A percentile compares a stretch with the other conserved stretches of the same genome.
Evolutionary conservation across 2,329 filamentous ascomycete genomes (phyloP).

Genomic region (Setomelanomma holmii): DNA sequence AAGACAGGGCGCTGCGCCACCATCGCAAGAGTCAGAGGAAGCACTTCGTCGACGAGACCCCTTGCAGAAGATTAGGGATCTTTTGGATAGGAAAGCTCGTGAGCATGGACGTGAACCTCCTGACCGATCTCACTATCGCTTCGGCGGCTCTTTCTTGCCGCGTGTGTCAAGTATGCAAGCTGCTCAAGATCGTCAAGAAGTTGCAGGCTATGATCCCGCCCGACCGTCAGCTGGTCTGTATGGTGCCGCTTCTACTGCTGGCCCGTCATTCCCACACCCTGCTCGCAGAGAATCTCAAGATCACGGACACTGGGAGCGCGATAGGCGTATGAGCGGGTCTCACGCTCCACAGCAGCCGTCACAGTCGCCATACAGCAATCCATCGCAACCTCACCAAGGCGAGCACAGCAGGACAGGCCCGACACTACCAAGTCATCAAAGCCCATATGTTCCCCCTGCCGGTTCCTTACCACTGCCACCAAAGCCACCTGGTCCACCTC

Average conservation of each 20-base stretch:
- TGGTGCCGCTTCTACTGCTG: constrained; percentile 25
- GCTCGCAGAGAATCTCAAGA: constrained; percentile 36
- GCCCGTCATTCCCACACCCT: constrained; percentile 19
- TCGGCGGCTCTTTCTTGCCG: constrained; percentile 1
- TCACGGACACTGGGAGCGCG: constrained; percentile 35
- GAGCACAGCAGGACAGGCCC: constrained; percentile 29
- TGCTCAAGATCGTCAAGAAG: constrained; percentile 27
- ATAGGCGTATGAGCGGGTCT: constrained; percentile 37
- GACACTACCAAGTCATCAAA: constrained; percentile 36
- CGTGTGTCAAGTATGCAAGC: constrained; percentile 4
- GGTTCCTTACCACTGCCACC: constrained; percentile 32
- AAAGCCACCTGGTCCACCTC: constrained; percentile 39
- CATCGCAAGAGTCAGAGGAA: constrained; percentile 29
- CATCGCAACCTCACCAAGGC: constrained; percentile 30
- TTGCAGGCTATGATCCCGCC: constrained; percentile 31
- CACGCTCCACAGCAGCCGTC: constrained; percentile 31
- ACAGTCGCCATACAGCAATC: constrained; percentile 32
- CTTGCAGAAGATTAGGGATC: constrained; percentile 33
- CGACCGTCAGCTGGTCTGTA: constrained; percentile 32
- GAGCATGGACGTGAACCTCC: constrained; percentile 25
- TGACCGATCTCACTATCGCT: constrained; percentile 23
- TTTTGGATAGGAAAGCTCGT: constrained; percentile 35
- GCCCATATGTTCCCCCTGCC: constrained; percentile 38
- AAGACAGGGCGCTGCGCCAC: constrained; percentile 18
- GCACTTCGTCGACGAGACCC: constrained; percentile 32